Conservation (phyloP, 2,329 filamentous ascomycete species). For the Fusarium paranaense region DNA sequence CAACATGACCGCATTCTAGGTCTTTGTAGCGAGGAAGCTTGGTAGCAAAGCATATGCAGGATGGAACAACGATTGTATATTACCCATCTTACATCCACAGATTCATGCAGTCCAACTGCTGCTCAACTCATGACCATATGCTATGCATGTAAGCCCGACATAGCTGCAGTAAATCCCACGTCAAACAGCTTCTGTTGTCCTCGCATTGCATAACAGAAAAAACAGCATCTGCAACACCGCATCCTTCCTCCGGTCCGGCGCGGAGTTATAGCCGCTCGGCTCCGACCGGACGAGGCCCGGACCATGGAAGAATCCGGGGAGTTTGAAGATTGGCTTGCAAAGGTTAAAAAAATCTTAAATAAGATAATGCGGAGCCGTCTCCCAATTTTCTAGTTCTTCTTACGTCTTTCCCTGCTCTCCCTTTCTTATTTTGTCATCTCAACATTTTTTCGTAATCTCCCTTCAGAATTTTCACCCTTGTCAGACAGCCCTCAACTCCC, state of each 20-base stretch:
- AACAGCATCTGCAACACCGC: background rate
- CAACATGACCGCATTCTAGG: background rate
- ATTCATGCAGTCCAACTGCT: background rate
- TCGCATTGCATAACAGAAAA: background rate
- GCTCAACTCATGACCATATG: background rate
- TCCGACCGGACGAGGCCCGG: background rate
- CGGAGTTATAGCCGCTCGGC: background rate
- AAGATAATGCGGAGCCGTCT: background rate
- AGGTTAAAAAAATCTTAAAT: background rate
- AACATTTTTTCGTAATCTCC: background rate
- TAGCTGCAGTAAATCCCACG: background rate
- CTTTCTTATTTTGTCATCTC: background rate
- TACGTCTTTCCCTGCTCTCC: background rate
- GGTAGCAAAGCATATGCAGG: background rate
- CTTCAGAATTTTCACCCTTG: background rate
- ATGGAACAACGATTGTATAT: background rate
- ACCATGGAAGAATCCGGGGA: background rate
- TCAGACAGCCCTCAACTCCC: background rate
- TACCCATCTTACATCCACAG: accelerated
- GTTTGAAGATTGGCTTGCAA: background rate
- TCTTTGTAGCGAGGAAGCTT: background rate
- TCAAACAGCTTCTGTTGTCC: background rate
- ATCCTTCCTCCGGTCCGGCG: background rate
- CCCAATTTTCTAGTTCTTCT: background rate
- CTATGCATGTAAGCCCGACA: background rate